These are phyloP conservation scores for Boletus sp. DNA, from an alignment of 1,284 basidiomycete species.

Conservation along the genomic window DNA sequence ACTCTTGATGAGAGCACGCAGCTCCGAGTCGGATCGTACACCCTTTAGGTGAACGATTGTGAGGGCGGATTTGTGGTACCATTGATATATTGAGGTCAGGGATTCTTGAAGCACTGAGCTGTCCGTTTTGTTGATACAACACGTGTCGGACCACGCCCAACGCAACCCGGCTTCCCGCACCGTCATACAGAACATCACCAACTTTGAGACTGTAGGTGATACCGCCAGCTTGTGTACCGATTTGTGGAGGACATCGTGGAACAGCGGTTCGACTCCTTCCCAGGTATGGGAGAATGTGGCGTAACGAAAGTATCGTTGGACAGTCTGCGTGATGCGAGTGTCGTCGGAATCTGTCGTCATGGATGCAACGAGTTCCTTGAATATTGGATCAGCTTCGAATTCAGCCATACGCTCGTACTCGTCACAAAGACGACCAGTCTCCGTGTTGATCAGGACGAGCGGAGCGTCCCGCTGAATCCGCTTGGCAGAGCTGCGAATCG, in stretches of 20 bases:
- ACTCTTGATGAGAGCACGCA: too few species aligned
- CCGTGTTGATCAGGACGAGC: not conserved
- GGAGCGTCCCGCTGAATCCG: too few species aligned
- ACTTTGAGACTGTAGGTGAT: too few species aligned
- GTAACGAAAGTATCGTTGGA: not conserved
- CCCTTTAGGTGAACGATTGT: too few species aligned
- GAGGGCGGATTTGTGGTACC: not conserved
- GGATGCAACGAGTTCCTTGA: not conserved
- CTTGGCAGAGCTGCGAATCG: too few species aligned
- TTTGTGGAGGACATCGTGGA: too few species aligned
- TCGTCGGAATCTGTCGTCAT: not conserved
- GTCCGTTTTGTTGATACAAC: not conserved
- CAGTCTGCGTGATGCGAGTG: not conserved
- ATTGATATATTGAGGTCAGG: not conserved
- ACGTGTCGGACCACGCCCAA: too few species aligned
- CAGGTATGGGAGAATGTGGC: slow-evolving; percentile 4
- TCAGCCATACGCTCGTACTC: not conserved
- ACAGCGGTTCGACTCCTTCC: too few species aligned
- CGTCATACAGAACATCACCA: too few species aligned
- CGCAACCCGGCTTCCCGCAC: too few species aligned
- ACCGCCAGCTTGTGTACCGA: too few species aligned
- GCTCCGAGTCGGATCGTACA: too few species aligned
- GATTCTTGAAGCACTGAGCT: not conserved
- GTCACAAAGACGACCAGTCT: not conserved
- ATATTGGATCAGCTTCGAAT: not conserved